Evolutionary conservation across 257 asterid genomes (phyloP), one percentile per base, ranked within the genome.

Genomic region (Ajuga chamaepitys): DNA sequence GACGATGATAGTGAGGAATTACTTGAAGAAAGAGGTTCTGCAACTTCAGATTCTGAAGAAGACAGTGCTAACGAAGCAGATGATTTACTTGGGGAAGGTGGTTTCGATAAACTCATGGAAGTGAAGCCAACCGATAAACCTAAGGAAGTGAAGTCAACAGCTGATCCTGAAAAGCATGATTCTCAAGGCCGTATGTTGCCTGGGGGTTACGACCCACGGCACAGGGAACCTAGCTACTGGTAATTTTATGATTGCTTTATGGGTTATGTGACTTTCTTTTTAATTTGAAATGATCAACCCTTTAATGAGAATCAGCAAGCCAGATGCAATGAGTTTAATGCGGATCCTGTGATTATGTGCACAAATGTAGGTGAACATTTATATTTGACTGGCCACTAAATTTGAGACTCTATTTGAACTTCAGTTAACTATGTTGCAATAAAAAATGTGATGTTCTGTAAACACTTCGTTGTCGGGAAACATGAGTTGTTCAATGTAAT

Each of bases 181-280:
- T 28, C 57, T 70, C 84, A 79, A 66, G 55, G 22, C 40, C 70
- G 47, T 47, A 74, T 48, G 1, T 64, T 69, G 35, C 94, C 88
- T 4, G 87, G 92, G 52, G 92, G 94, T 54, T 91, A 93, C 76
- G 70, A 86, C 67, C 94, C 85, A 41, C 87, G 88, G 32, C 87
- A 81, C 66, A 81, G 96, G 61, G 99, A 93, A 69, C 99, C 99
- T 75, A 44, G 79, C 52, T 89, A 84, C 73, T 84, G 97, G 99
- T 93, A 84, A 68, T 21, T 41, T 26, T 24, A 5, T 64, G 21
- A 37, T 55, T 63, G 32, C 46, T 55, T 7, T 64, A 59, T 34
- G 47, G 41, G 30, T 58, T 62, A 44, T 32, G 47, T 40, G 0
- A 30, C 37, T 50, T 4, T 38, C 24, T 50, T 30, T 21, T 50